A percentile compares a stretch with the other conserved stretches of the same genome.
phyloP scores from a whole-genome alignment of 805 yeast genomes.

The Hanseniaspora thailandica region DNA sequence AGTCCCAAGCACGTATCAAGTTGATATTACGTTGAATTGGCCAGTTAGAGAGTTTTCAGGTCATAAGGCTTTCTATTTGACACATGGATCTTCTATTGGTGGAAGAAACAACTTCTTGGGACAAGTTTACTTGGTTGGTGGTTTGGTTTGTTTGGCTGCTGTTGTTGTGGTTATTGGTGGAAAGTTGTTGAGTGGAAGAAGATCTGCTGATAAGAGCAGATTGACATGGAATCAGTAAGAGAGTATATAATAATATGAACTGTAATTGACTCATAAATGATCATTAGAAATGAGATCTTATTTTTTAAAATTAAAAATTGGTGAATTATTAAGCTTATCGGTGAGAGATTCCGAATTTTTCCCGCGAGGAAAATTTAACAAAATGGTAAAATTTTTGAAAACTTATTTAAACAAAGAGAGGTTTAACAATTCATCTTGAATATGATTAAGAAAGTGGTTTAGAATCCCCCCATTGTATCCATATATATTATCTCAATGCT shows the following conservation, averaged over 20 bases:
- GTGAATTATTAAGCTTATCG: background rate
- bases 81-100: conserved; percentile 63
- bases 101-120: conserved; percentile 69
- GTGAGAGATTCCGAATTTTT: background rate
- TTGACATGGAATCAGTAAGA: conserved; percentile 54
- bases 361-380: background rate
- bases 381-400: too few relatives aligned
- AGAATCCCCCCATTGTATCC: too few relatives aligned
- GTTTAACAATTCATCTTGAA: too few relatives aligned
- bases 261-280: background rate
- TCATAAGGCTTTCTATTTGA: conserved; percentile 50
- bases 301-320: background rate
- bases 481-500: background rate
- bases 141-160: conserved; percentile 53
- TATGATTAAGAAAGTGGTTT: too few relatives aligned
- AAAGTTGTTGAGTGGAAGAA: conserved; percentile 55
- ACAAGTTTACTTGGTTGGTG: conserved; percentile 61
- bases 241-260: background rate
- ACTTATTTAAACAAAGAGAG: too few relatives aligned
- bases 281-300: background rate
- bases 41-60: conserved; percentile 53
- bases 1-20: conserved; percentile 49
- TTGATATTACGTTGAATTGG: conserved; percentile 61
- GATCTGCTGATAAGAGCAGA: conserved; percentile 56
- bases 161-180: conserved; percentile 42